These are phyloP conservation scores for Stagonosporopsis chrysanthemi DNA, from an alignment of 2,329 filamentous ascomycete species.

Conservation along the genomic window DNA sequence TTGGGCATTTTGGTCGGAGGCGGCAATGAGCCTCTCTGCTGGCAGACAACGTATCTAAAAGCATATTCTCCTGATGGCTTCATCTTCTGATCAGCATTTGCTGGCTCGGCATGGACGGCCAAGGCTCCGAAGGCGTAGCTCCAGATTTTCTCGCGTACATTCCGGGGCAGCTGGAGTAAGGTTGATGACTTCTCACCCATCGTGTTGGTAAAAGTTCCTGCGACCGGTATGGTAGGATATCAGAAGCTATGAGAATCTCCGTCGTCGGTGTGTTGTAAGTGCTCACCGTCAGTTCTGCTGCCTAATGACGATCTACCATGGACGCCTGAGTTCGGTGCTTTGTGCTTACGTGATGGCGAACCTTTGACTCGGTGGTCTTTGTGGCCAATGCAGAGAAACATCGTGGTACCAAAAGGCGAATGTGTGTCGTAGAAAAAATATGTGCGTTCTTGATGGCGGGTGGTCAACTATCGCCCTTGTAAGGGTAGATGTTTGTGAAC, in stretches of 20 bases:
- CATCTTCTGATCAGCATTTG: slow-evolving; percentile 1
- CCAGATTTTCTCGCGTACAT: slow-evolving; percentile 6
- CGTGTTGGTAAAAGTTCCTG: neutral
- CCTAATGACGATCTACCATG: slow-evolving; percentile 1
- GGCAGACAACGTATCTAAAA: slow-evolving; percentile 8
- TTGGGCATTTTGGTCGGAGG: neutral
- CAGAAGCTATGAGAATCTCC: neutral
- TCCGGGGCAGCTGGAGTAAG: slow-evolving; percentile 3
- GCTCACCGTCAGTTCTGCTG: neutral
- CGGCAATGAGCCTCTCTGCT: neutral
- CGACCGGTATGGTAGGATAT: neutral
- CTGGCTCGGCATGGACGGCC: slow-evolving; percentile 8
- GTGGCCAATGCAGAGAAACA: neutral
- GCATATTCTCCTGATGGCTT: slow-evolving; percentile 5
- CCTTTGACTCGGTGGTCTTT: neutral
- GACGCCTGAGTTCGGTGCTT: neutral
- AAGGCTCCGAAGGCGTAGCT: slow-evolving; percentile 3
- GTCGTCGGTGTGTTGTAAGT: neutral
- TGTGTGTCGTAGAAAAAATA: neutral
- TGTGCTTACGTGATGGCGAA: neutral
- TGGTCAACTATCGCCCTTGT: neutral
- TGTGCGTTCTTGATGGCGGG: neutral
- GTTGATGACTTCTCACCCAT: neutral
- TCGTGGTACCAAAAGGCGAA: neutral
- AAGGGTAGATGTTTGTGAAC: neutral